A percentile compares a stretch with the other conserved stretches of the same genome.
Conservation (phyloP, 805 yeast species). For the Kodamaea leandrae region DNA sequence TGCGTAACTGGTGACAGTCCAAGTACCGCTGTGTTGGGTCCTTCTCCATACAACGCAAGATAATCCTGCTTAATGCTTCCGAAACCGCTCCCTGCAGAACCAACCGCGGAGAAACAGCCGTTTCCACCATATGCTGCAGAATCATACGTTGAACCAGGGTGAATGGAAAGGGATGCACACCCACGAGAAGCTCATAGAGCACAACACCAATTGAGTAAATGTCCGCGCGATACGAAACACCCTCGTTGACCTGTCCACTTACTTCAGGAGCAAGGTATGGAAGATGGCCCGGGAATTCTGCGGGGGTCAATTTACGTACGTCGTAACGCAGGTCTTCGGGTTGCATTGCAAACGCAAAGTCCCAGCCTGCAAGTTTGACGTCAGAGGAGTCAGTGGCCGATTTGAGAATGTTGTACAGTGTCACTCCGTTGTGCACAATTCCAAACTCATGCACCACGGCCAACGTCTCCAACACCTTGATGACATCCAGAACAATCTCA, state of each 20-base stretch:
- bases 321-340: conserved; percentile 43
- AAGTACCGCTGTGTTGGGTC: conserved; percentile 39
- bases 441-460: conserved; percentile 39
- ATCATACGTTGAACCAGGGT: conserved; percentile 36
- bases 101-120: conserved; percentile 40
- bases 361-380: conserved; percentile 47
- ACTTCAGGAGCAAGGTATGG: conserved; percentile 53
- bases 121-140: conserved; percentile 38
- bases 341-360: conserved; percentile 41
- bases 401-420: conserved; percentile 37
- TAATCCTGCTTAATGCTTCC: conserved; percentile 32
- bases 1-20: conserved; percentile 30
- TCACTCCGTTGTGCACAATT: conserved; percentile 48
- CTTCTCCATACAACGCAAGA: conserved; percentile 44
- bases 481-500: conserved; percentile 23
- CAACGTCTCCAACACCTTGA: conserved; percentile 22
- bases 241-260: conserved; percentile 35
- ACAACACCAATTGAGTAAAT: conserved; percentile 51
- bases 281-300: conserved; percentile 35
- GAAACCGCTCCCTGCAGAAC: conserved; percentile 28
- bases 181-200: conserved; percentile 46
- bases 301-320: conserved; percentile 40
- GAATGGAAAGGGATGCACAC: conserved; percentile 33
- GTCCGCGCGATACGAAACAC: conserved; percentile 48
- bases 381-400: conserved; percentile 25